phyloP scores from a whole-genome alignment of 2,329 filamentous ascomycete genomes.

The Waltergamsia citrina region DNA sequence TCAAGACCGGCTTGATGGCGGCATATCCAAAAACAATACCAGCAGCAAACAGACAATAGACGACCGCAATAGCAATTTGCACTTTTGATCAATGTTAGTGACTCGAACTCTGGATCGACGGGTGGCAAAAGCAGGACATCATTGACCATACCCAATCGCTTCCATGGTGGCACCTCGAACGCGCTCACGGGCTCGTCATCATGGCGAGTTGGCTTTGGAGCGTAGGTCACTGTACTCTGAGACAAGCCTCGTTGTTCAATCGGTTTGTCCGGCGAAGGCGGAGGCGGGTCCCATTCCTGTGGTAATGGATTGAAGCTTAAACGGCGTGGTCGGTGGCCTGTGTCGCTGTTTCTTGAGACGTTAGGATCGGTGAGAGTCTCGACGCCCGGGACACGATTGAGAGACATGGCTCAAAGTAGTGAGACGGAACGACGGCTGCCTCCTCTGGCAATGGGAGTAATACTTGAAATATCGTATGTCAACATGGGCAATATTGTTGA shows the following conservation, averaged over 20 bases:
- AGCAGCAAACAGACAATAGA: constrained; percentile 60
- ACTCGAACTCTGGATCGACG: not conserved
- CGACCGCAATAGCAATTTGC: constrained; percentile 17
- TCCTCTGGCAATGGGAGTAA: too few species aligned
- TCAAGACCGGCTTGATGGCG: constrained; percentile 72
- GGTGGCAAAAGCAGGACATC: not conserved
- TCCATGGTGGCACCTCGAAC: constrained; percentile 46
- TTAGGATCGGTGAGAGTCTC: constrained; percentile 38
- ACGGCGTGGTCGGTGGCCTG: constrained; percentile 35
- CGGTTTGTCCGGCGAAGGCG: constrained; percentile 4
- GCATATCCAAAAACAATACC: constrained; percentile 81
- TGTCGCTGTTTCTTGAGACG: constrained; percentile 29
- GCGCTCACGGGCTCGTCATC: constrained; percentile 30
- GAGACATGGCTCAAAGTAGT: constrained; percentile 29
- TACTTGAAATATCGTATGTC: too few species aligned
- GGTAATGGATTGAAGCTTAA: constrained; percentile 47
- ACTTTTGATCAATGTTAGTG: constrained; percentile 9
- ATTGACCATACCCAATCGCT: constrained; percentile 41
- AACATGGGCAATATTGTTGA: too few species aligned
- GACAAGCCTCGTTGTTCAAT: constrained; percentile 3
- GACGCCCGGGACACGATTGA: constrained; percentile 41
- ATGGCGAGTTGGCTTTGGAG: not conserved
- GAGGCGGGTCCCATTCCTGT: constrained; percentile 36
- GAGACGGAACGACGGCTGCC: too few species aligned
- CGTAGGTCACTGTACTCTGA: not conserved